Evolutionary conservation across 768 basidiomycete genomes (phyloP), one percentile per base, ranked within the genome.

Genomic region (Neoboletus brunneissimus): DNA sequence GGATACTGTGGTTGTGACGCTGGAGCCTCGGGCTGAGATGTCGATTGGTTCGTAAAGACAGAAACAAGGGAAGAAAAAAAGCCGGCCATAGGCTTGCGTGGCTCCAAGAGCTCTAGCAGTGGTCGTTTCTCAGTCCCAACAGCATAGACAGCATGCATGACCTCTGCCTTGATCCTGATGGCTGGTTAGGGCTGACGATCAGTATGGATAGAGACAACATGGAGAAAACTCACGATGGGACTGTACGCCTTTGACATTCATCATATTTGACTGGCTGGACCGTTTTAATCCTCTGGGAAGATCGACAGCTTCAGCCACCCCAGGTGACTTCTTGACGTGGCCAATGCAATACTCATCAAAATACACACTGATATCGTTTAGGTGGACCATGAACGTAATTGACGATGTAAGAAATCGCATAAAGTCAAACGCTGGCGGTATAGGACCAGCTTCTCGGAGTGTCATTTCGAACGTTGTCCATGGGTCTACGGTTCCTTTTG

Each of bases 401-500:
- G 90, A 91, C 2, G 94, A 95, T 38, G 87, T 81, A 20, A 99
- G 79, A 69, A 99, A 98, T 22, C 91, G 83, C 32, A 89, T 84
- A 60, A 98, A 86, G 64, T 98, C 94, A 59, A 95, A 91, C 8
- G 89, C 80, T 18, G 83, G 79, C 0, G 92, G 93, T 55, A 96
- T 86, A 0, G 93, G 83, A 2, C 79, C 76, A 5, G 88, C 83
- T 65, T 96, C 91, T 46, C 96, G 82, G 2, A 97, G 79, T 4
- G 79, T 77, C 91, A 99, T 95, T 56, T 90, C 83, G 70, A 99
- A 97, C 0, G 87, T 80, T 4, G 96, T 94, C 91, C 94, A 97
- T 4, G 76, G 22, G 45, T 75, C 73, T 29, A 62, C 66, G 56
- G 64, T 64, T 16, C 72, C 72, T 22, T 74, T 62, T 31, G 67